These are phyloP conservation scores for Pythium plurisporium DNA, from an alignment of 352 stramenopile genomes.

Conservation along the genomic window DNA sequence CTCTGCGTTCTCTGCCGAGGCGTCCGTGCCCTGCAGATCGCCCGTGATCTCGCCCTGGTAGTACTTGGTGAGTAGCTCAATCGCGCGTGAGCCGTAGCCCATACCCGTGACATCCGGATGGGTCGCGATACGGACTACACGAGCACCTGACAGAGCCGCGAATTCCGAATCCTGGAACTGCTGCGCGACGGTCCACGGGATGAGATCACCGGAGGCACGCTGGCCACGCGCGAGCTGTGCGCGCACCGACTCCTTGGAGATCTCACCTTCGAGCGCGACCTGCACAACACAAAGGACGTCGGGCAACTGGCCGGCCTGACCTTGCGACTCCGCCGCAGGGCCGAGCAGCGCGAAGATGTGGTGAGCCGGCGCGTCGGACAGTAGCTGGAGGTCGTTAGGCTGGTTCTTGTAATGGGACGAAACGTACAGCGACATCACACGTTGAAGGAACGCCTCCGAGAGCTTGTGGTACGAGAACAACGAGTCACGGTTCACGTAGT, in stretches of 20 bases:
- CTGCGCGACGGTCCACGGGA: constrained; percentile 99
- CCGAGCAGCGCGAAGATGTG: constrained; percentile 97
- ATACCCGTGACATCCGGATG: constrained; percentile 96
- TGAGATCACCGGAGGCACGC: constrained; percentile 96
- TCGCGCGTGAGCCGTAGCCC: constrained; percentile 96
- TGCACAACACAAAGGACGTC: constrained; percentile 99
- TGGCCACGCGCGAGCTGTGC: constrained; percentile 95
- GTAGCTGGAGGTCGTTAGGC: constrained; percentile 98
- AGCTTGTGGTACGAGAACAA: constrained; percentile 99
- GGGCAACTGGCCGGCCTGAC: constrained; percentile 89
- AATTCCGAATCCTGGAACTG: constrained; percentile 99
- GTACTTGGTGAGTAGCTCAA: constrained; percentile 96
- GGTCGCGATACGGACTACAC: constrained; percentile 97
- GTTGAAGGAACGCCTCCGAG: constrained; percentile 94
- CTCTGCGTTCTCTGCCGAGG: constrained; percentile 15
- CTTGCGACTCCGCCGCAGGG: constrained; percentile 88
- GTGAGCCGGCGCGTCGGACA: constrained; percentile 98
- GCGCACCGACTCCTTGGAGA: constrained; percentile 95
- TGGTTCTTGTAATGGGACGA: constrained; percentile 99
- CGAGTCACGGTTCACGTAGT: constrained; percentile 98
- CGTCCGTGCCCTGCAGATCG: constrained; percentile 28
- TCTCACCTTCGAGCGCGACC: constrained; percentile 96
- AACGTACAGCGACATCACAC: constrained; percentile 96
- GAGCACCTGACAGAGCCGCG: constrained; percentile 93
- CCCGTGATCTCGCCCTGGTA: constrained; percentile 96